These are phyloP conservation scores for Cutaneotrichosporon spelunceum DNA, from an alignment of 1,284 basidiomycete species.

Conservation along the genomic window DNA sequence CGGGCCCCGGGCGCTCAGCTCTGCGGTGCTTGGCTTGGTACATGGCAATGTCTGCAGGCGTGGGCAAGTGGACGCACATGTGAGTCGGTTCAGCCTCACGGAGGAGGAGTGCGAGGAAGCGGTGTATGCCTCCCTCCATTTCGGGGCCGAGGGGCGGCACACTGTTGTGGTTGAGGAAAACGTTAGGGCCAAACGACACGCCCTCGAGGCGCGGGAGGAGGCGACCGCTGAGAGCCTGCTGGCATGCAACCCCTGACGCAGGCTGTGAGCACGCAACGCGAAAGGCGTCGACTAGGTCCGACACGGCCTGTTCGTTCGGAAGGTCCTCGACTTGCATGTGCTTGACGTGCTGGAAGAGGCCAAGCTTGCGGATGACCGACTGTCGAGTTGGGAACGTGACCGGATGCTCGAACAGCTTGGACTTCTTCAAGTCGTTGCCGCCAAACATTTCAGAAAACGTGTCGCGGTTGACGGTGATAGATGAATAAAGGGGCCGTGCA, in stretches of 20 bases:
- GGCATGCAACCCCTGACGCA: neutral
- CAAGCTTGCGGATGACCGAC: slow-evolving; percentile 3
- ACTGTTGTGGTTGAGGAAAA: slow-evolving; percentile 9
- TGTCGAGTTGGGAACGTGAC: slow-evolving; percentile 2
- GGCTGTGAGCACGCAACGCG: slow-evolving; percentile 7
- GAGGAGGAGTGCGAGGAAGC: neutral
- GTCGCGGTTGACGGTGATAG: neutral
- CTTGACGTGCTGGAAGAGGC: slow-evolving; percentile 1
- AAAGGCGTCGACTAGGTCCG: neutral
- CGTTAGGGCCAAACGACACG: neutral
- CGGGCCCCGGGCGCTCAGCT: neutral
- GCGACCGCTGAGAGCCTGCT: neutral
- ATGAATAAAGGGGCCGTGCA: neutral
- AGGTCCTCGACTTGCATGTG: neutral
- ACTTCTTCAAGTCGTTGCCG: neutral
- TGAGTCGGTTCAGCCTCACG: neutral
- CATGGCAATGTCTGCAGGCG: neutral
- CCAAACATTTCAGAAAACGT: slow-evolving; percentile 1
- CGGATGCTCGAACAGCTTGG: slow-evolving; percentile 1
- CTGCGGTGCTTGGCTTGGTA: neutral
- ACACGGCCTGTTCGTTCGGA: slow-evolving; percentile 1
- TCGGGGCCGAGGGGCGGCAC: slow-evolving; percentile 3
- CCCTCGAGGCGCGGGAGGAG: slow-evolving; percentile 4
- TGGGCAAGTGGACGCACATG: neutral
- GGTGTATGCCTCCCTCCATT: neutral